These are phyloP conservation scores for Chalciporus sphaerocephalus DNA, from an alignment of 768 basidiomycete genomes.

Conservation along the genomic window DNA sequence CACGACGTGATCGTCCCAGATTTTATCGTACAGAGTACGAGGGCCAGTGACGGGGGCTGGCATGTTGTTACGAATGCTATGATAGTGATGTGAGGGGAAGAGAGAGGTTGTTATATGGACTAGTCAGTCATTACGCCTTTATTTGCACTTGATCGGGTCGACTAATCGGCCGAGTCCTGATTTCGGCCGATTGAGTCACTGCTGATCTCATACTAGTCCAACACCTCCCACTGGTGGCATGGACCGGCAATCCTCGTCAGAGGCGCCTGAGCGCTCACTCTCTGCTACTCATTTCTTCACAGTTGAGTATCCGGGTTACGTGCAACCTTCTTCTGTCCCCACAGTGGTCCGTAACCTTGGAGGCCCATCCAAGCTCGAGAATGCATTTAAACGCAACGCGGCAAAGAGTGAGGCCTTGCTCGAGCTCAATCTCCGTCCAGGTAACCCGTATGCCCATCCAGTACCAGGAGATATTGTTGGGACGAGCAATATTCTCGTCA, in stretches of 20 bases:
- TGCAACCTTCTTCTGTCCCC: conserved; percentile 56
- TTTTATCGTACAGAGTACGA: conserved; percentile 95
- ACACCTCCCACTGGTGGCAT: neutral
- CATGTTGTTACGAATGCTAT: conserved; percentile 35
- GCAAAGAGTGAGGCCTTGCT: conserved; percentile 61
- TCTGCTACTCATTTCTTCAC: conserved; percentile 66
- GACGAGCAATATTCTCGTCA: conserved; percentile 80
- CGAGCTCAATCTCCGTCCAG: conserved; percentile 72
- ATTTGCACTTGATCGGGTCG: neutral
- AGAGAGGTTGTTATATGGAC: neutral
- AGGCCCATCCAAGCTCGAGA: conserved; percentile 65
- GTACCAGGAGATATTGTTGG: conserved; percentile 74
- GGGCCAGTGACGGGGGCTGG: conserved; percentile 55
- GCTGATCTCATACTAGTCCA: neutral
- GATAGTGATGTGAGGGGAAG: conserved; percentile 1
- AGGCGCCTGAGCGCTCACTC: conserved; percentile 42
- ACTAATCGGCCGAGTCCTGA: neutral
- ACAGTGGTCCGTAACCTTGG: conserved; percentile 63
- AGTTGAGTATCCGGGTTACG: conserved; percentile 89
- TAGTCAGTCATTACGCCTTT: neutral
- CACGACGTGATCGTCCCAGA: conserved; percentile 97
- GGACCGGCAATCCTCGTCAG: conserved; percentile 10
- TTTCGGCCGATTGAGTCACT: neutral
- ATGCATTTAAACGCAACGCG: conserved; percentile 67
- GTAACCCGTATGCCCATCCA: conserved; percentile 78